Percentiles rank a stretch among this genome's conserved stretches.
Evolutionary conservation across 768 basidiomycete species (phyloP).

Genomic region (Agrocybe praecox): DNA sequence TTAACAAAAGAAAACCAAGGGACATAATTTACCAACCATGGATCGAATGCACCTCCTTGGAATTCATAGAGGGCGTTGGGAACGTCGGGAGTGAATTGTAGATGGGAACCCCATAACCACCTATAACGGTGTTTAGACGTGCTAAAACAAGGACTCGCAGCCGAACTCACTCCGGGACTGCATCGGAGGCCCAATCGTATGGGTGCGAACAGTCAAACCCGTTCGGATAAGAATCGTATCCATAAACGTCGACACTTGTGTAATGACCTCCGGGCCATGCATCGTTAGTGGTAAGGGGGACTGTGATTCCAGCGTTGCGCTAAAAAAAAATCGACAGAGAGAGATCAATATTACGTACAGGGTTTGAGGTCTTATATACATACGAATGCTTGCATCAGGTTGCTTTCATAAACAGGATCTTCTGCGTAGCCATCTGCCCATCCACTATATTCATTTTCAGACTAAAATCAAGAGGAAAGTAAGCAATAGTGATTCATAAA

Average conservation of each 20-base stretch:
- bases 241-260: slow-evolving; percentile 50
- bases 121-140: slow-evolving; percentile 15
- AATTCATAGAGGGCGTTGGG: slow-evolving; percentile 46
- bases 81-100: slow-evolving; percentile 35
- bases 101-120: slow-evolving; percentile 42
- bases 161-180: slow-evolving; percentile 39
- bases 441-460: slow-evolving; percentile 57
- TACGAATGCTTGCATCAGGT: slow-evolving; percentile 36
- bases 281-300: slow-evolving; percentile 51
- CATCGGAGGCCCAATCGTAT: slow-evolving; percentile 42
- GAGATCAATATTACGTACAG: background rate
- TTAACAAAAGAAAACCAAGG: background rate
- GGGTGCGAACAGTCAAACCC: slow-evolving; percentile 58
- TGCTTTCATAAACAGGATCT: slow-evolving; percentile 40
- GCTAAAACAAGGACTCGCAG: background rate
- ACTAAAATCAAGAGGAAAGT: slow-evolving; percentile 25
- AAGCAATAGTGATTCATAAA: background rate
- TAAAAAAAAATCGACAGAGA: slow-evolving; percentile 14
- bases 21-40: slow-evolving; percentile 29
- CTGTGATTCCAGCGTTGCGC: slow-evolving; percentile 44
- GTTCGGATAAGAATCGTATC: slow-evolving; percentile 53
- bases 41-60: slow-evolving; percentile 56
- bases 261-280: slow-evolving; percentile 50
- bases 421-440: slow-evolving; percentile 39
- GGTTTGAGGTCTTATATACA: background rate